Evolutionary conservation across 441 rosid species (phyloP).

Genomic region (Daphne laureola): DNA sequence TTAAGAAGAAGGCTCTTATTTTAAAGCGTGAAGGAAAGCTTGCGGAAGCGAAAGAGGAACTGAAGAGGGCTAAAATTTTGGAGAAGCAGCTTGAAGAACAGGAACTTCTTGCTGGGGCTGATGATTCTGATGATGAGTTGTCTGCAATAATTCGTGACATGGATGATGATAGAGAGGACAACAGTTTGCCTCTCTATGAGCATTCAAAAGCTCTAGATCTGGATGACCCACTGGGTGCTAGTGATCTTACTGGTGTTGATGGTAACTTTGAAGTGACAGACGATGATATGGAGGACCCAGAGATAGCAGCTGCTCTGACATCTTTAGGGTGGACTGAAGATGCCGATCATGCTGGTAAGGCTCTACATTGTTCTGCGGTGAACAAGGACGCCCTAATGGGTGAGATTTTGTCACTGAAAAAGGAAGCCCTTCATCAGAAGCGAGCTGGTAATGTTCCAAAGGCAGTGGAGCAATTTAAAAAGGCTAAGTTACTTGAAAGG

Average conservation of each 20-base stretch:
- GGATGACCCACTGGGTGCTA: conserved; percentile 35
- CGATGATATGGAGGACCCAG: conserved; percentile 80
- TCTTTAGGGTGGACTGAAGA: conserved; percentile 83
- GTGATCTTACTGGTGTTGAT: conserved; percentile 46
- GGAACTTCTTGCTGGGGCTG: conserved; percentile 64
- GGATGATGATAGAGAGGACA: conserved; percentile 56
- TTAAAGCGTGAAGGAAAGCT: conserved; percentile 92
- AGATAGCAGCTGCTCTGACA: conserved; percentile 56
- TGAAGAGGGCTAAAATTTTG: conserved; percentile 77
- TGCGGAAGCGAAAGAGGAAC: conserved; percentile 93
- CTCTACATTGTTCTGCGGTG: conserved; percentile 16
- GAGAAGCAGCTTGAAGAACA: conserved; percentile 91
- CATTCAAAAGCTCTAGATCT: conserved; percentile 32
- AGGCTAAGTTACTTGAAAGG: conserved; percentile 65
- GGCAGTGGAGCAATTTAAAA: conserved; percentile 70
- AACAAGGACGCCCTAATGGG: conserved; percentile 35
- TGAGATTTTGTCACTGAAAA: conserved; percentile 55
- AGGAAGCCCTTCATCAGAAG: conserved; percentile 57
- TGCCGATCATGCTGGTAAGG: conserved; percentile 24
- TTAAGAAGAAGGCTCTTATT: conserved; percentile 69
- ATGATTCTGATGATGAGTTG: conserved; percentile 89
- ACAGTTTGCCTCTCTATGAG: conserved; percentile 29
- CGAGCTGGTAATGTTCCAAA: conserved; percentile 51
- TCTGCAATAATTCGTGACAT: conserved; percentile 54
- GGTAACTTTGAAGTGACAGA: conserved; percentile 72